A percentile compares a stretch with the other conserved stretches of the same genome.
phyloP scores from a whole-genome alignment of 176 grass and related monocot genomes.

The Musa troglodytarum region DNA sequence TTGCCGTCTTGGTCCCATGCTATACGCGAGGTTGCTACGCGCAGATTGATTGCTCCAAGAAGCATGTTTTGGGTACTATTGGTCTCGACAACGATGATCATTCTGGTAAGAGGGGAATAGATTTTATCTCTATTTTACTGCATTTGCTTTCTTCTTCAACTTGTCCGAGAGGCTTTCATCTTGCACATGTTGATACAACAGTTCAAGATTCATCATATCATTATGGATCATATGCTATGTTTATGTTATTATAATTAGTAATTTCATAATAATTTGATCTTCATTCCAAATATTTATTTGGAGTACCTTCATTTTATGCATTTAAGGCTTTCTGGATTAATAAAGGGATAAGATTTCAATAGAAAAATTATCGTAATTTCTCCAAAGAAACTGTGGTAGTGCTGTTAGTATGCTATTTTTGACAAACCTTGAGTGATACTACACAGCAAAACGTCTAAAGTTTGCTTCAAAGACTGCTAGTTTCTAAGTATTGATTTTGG shows the following conservation, averaged over 20 bases:
- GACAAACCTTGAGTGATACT: not conserved
- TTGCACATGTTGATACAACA: not conserved
- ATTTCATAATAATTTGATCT: not conserved
- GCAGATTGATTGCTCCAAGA: not conserved
- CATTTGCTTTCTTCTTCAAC: not conserved
- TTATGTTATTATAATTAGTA: not conserved
- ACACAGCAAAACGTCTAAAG: too few species aligned
- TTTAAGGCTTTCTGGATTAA: too few species aligned
- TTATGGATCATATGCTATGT: not conserved
- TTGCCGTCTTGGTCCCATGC: slow-evolving; percentile 12
- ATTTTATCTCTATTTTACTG: not conserved
- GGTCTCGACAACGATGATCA: not conserved
- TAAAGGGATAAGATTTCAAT: too few species aligned
- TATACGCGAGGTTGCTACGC: not conserved
- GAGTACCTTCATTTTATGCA: too few species aligned
- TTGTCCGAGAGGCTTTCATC: not conserved
- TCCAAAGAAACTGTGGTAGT: not conserved
- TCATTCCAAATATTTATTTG: too few species aligned
- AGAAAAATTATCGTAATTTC: not conserved
- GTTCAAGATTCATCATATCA: not conserved
- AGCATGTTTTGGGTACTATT: not conserved
- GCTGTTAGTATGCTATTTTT: not conserved
- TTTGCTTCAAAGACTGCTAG: too few species aligned
- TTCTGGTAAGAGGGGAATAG: not conserved
- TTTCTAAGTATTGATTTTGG: too few species aligned